Evolutionary conservation across 1,139 yeast genomes (phyloP), one percentile per base, ranked within the genome.

Genomic region (Spathaspora sp.): DNA sequence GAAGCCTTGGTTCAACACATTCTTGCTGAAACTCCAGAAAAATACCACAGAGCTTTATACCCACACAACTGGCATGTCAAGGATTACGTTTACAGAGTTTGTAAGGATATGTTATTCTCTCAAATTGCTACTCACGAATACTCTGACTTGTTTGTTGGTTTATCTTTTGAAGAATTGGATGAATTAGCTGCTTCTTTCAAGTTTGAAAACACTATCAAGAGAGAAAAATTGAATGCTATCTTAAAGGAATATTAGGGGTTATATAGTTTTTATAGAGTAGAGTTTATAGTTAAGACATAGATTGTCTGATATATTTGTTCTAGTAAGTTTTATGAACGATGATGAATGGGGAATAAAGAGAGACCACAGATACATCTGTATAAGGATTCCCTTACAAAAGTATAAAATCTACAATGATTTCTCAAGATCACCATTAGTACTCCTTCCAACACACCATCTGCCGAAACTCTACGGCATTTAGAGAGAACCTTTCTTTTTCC

Each of bases 181-280:
- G 78, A 70, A 54, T 61, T 74, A 56, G 79, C 79, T 36, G 76
- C 74, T 37, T 69, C 72, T 38, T 74, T 73, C 64, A 72, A 73
- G 55, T 64, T 74, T 45, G 79, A 74, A 54, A 72, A 74, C 51
- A 60, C 70, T 39, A 52, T 56, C 26, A 65, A 66, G 57, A 66
- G 79, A 53, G 70, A 69, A 33, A 68, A 67, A 51, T 63, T 74
- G 54, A 74, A 72, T 51, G 55, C 56, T 34, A 70, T 70, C 48
- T 64, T 70, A 47, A 47, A 46, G 38, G 47, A 43, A 6, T 47
- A 47, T 34, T 46, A 41, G 6, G 33, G 33, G 16, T 7, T 3
- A n/a, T n/a, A 29, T 9, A n/a, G 11, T 9, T 29, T 29, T 29
- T 29, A 29, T 29, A 29, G 33, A 29, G 15, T 29, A n/a, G n/a